These are phyloP conservation scores for Ophidiomyces ophidiicola DNA, from an alignment of 2,329 filamentous ascomycete genomes.

Conservation along the genomic window DNA sequence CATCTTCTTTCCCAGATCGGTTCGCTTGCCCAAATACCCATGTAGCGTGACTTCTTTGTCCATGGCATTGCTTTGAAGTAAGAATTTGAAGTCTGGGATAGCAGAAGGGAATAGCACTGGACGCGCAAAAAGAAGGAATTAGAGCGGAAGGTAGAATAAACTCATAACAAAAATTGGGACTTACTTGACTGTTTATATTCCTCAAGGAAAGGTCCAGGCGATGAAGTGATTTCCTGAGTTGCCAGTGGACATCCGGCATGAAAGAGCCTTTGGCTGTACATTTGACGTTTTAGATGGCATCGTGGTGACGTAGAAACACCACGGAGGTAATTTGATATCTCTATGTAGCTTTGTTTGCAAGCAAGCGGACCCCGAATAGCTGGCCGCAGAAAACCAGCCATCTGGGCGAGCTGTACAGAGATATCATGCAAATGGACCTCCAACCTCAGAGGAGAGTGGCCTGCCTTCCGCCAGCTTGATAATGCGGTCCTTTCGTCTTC, in stretches of 20 bases:
- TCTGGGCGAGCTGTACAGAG: slow-evolving; percentile 13
- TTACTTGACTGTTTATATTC: slow-evolving; percentile 37
- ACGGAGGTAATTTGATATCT: slow-evolving; percentile 29
- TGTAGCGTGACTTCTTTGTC: slow-evolving; percentile 43
- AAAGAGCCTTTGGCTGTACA: slow-evolving; percentile 5
- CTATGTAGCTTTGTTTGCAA: slow-evolving; percentile 26
- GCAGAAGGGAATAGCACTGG: slow-evolving; percentile 38
- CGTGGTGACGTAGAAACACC: slow-evolving; percentile 12
- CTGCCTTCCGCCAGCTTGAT: too few relatives aligned
- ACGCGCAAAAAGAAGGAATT: slow-evolving; percentile 4
- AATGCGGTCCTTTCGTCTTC: too few relatives aligned
- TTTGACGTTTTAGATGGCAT: slow-evolving; percentile 3
- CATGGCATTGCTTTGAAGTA: slow-evolving; percentile 23
- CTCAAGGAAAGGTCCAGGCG: slow-evolving; percentile 24
- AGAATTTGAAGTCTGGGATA: slow-evolving; percentile 30
- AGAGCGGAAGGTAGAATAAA: neutral
- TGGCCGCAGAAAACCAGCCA: slow-evolving; percentile 15
- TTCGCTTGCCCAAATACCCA: slow-evolving; percentile 60
- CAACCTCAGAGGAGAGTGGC: too few relatives aligned
- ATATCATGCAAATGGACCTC: too few relatives aligned
- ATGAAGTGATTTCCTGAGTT: slow-evolving; percentile 15
- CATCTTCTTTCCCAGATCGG: slow-evolving; percentile 55
- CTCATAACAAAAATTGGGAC: slow-evolving; percentile 14
- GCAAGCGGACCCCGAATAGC: slow-evolving; percentile 17
- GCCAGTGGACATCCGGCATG: slow-evolving; percentile 11